Percentiles rank a stretch among this genome's conserved stretches.
These are phyloP conservation scores for Flaveria robusta DNA, from an alignment of 129 eudicot species.

Conservation along the genomic window DNA sequence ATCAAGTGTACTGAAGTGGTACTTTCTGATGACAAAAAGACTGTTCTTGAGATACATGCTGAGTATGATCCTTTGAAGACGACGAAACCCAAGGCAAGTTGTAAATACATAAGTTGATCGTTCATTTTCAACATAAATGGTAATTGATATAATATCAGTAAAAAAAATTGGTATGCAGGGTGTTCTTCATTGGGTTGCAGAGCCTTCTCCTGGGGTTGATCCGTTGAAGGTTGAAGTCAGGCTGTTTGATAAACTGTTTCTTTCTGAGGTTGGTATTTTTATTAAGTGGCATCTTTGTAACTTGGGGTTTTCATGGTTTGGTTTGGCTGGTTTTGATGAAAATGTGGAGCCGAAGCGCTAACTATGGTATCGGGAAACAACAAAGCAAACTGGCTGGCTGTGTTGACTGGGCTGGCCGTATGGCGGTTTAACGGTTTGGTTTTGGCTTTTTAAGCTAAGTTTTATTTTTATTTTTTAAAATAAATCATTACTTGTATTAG, in stretches of 20 bases:
- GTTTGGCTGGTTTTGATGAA: no score
- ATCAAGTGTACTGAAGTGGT: conserved; percentile 91
- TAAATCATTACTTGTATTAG: no score
- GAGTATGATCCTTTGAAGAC: conserved; percentile 90
- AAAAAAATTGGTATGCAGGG: conserved; percentile 52
- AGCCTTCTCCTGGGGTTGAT: conserved; percentile 72
- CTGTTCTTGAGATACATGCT: conserved; percentile 72
- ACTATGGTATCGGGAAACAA: no score
- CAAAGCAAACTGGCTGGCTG: no score
- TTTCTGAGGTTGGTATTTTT: conserved; percentile 62
- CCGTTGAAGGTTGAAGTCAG: conserved; percentile 94
- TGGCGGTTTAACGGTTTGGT: no score
- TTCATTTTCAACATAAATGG: background rate
- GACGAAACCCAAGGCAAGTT: conserved; percentile 80
- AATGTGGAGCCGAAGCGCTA: no score
- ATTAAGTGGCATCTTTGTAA: background rate
- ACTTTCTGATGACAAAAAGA: conserved; percentile 74
- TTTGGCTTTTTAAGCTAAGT: no score
- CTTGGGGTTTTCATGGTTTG: no score
- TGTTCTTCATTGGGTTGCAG: conserved; percentile 98
- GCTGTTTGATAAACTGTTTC: conserved; percentile 73
- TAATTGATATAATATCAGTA: background rate
- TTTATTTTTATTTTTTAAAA: no score
- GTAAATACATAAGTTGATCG: background rate
- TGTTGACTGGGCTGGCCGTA: no score